Evolutionary conservation across 306 rosid species (phyloP).

Genomic region (Quercus parvula): DNA sequence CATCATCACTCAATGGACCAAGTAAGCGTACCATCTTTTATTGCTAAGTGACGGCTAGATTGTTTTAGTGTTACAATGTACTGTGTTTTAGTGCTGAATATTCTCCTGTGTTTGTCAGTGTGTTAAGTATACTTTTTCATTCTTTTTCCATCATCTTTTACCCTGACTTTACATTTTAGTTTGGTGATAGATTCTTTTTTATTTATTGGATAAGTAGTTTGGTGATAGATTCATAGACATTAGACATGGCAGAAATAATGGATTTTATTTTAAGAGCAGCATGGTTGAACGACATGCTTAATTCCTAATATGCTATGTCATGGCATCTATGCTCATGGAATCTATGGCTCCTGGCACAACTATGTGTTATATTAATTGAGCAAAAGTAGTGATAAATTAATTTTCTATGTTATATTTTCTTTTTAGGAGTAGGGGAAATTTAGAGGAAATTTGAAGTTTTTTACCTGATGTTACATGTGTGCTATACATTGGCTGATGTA

Average conservation of each 20-base stretch:
- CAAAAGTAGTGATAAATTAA: background rate
- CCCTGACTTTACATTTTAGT: background rate
- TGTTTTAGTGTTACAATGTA: background rate
- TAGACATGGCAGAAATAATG: background rate
- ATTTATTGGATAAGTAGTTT: background rate
- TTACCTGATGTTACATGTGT: background rate
- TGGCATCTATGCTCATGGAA: background rate
- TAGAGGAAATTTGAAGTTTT: background rate
- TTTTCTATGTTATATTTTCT: background rate
- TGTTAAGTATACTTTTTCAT: background rate
- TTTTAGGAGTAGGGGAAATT: background rate
- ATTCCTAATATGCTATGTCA: background rate
- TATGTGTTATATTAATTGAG: background rate
- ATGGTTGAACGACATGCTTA: background rate
- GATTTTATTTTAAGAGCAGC: background rate
- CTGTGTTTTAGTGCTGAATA: background rate
- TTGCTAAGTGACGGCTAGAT: slow-evolving; percentile 3
- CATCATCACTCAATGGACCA: slow-evolving; percentile 40
- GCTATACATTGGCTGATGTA: too few species aligned
- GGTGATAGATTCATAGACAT: background rate
- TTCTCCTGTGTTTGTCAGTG: background rate
- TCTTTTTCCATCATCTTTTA: background rate
- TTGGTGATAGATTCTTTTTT: background rate
- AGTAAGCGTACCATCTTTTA: slow-evolving; percentile 39
- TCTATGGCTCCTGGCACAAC: background rate